Base-by-base conservation (phyloP, 495 filamentous ascomycete genomes). In the Daldinia loculata region DNA sequence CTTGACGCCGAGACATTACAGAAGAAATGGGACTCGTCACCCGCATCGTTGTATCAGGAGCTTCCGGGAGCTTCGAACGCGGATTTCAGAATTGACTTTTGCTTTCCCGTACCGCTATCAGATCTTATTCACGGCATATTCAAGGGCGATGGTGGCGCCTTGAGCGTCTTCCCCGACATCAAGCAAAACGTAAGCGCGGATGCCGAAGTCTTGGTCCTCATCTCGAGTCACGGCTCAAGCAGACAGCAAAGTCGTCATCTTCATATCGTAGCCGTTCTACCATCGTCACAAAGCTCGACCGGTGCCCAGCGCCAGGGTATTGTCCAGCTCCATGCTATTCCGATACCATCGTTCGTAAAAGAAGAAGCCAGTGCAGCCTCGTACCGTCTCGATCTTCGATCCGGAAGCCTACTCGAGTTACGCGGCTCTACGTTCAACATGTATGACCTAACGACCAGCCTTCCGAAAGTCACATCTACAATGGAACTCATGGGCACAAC, bases 331-430 rank as follows among this genome's bases (percentile, higher is more conserved):
- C 71, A 78, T 32, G 61, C 56, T 48, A 63, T 74, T 22, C 75
- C 76, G 36, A 64, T 80, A 22, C 57, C 63, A 1, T 59, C 52
- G 24, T 36, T 41, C 1, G 29, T 56, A 1, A 38, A 43, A 38
- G 50, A 38, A 22, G 56, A 57, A 11, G 45, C 50, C 29, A 63
- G 51, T 15, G 5, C 53, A 22, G n/a, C 67, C 14, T 67, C 69
- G 1, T 87, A 84, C 74, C 84, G 83, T 43, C 76, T 90, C n/a
- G 85, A 90, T 69, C 79, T 85, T 55, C 79, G 82, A 38, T 82
- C 83, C 3, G 89, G 89, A 22, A 81, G 77, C n/a, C 72, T 91
- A 7, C 81, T 89, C 38, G 80, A 86, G 68, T 79, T 90, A 14
- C 63, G 71, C 36, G 61, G 75, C n/a, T 80, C 77, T 4, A 71